Percentiles rank a stretch among this genome's conserved stretches.
Evolutionary conservation across 768 basidiomycete species (phyloP).

Genomic region (Hygrophorus pudorinus): DNA sequence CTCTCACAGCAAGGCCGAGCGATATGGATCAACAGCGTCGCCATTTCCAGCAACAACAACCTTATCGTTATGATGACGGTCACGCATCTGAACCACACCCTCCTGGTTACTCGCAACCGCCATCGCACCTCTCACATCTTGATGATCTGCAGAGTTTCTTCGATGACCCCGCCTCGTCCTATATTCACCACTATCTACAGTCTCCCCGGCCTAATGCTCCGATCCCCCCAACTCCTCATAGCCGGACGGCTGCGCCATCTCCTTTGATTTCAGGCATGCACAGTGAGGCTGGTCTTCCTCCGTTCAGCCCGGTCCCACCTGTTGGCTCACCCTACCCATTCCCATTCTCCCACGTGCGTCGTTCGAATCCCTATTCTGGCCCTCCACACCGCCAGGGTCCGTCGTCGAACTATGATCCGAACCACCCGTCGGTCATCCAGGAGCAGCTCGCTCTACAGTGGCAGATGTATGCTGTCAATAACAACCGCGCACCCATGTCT

Average conservation of each 20-base stretch:
- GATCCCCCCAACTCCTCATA: slow-evolving; percentile 71
- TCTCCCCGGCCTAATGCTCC: slow-evolving; percentile 64
- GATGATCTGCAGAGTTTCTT: slow-evolving; percentile 52
- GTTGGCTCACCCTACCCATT: slow-evolving; percentile 74
- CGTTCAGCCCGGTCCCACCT: slow-evolving; percentile 44
- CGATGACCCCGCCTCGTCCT: slow-evolving; percentile 50
- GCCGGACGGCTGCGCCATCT: slow-evolving; percentile 62
- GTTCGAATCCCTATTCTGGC: slow-evolving; percentile 31
- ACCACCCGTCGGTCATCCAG: slow-evolving; percentile 41
- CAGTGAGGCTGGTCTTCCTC: slow-evolving; percentile 26
- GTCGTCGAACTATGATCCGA: slow-evolving; percentile 28
- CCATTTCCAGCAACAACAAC: slow-evolving; percentile 16
- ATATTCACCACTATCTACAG: slow-evolving; percentile 48
- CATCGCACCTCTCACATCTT: slow-evolving; percentile 25
- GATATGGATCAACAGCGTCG: slow-evolving; percentile 17
- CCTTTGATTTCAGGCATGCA: slow-evolving; percentile 48
- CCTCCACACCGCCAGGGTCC: slow-evolving; percentile 22
- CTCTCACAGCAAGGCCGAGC: slow-evolving; percentile 10
- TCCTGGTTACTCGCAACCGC: slow-evolving; percentile 7
- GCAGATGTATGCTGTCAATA: slow-evolving; percentile 71
- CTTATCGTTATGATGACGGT: background rate
- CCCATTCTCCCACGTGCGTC: slow-evolving; percentile 64
- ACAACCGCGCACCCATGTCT: slow-evolving; percentile 42
- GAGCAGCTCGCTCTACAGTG: slow-evolving; percentile 68
- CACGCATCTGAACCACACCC: background rate